These are phyloP conservation scores for Elsinoe perseae DNA, from an alignment of 2,329 filamentous ascomycete genomes.

Conservation along the genomic window DNA sequence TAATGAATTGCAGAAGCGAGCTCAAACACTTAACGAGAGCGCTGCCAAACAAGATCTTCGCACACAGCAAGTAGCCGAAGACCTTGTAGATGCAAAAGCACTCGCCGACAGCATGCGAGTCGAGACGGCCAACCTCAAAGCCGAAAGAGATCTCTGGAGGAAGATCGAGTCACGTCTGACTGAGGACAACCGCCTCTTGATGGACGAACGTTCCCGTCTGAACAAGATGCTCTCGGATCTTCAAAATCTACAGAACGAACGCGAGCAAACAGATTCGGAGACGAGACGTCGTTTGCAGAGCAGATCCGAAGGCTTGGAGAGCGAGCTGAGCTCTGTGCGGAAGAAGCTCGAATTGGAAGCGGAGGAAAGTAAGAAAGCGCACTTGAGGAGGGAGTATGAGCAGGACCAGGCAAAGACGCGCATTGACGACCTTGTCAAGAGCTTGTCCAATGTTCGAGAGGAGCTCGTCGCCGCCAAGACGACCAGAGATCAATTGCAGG, in stretches of 20 bases:
- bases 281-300: slow-evolving; percentile 69
- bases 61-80: slow-evolving; percentile 86
- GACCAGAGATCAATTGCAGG: slow-evolving; percentile 78
- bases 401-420: slow-evolving; percentile 79
- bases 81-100: slow-evolving; percentile 77
- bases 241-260: slow-evolving; percentile 85
- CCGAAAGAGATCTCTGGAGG: slow-evolving; percentile 91
- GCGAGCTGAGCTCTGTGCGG: slow-evolving; percentile 69
- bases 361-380: slow-evolving; percentile 75
- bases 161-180: slow-evolving; percentile 81
- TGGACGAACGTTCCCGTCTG: slow-evolving; percentile 75
- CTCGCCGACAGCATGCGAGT: slow-evolving; percentile 79
- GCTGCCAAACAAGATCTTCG: slow-evolving; percentile 83
- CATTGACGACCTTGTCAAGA: slow-evolving; percentile 82
- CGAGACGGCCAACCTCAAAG: slow-evolving; percentile 86
- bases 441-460: slow-evolving; percentile 71
- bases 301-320: slow-evolving; percentile 69
- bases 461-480: slow-evolving; percentile 82
- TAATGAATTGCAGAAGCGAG: slow-evolving; percentile 74
- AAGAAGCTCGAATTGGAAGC: slow-evolving; percentile 74
- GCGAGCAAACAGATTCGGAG: slow-evolving; percentile 76
- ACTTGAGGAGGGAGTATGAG: slow-evolving; percentile 83
- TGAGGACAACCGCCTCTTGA: slow-evolving; percentile 77
- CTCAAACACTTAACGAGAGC: slow-evolving; percentile 66
- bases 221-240: slow-evolving; percentile 76